Conservation (phyloP, 2,329 filamentous ascomycete genomes). For the Fusarium coffeatum region DNA sequence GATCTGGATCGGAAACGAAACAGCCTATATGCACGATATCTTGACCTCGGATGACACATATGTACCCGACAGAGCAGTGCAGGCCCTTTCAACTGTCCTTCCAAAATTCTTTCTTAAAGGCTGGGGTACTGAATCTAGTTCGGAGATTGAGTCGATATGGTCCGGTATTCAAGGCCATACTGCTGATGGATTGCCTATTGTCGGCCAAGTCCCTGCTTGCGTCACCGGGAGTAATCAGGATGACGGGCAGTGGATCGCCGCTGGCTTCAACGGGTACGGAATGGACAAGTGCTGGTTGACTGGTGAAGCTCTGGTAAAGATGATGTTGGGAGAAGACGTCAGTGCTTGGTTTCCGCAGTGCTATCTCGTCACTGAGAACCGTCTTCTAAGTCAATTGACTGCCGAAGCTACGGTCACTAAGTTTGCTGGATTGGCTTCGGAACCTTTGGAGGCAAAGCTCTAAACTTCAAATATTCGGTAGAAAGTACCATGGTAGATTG, state of each 20-base stretch:
- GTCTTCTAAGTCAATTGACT: constrained; percentile 5
- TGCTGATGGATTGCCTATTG: constrained; percentile 59
- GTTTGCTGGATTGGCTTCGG: not conserved
- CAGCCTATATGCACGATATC: constrained; percentile 55
- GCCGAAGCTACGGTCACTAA: not conserved
- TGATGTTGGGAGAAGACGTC: constrained; percentile 44
- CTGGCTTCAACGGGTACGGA: constrained; percentile 61
- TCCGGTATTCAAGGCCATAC: constrained; percentile 60
- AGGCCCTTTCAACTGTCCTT: constrained; percentile 53
- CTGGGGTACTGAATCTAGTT: constrained; percentile 35
- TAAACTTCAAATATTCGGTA: fast-evolving
- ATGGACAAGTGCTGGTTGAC: constrained; percentile 64
- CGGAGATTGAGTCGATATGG: constrained; percentile 50
- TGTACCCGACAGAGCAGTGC: constrained; percentile 50
- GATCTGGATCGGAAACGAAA: constrained; percentile 66
- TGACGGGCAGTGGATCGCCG: constrained; percentile 58
- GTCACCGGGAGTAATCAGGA: constrained; percentile 19
- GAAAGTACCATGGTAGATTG: no score
- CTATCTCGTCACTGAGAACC: constrained; percentile 22
- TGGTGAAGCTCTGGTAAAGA: constrained; percentile 53
- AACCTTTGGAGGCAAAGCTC: not conserved
- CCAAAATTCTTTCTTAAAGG: constrained; percentile 54
- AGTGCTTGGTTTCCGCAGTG: constrained; percentile 35
- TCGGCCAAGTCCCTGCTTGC: constrained; percentile 53
- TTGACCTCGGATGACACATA: constrained; percentile 49